Evolutionary conservation across 257 asterid genomes (phyloP), one percentile per base, ranked within the genome.

Genomic region (Solanum ahanhuiri): DNA sequence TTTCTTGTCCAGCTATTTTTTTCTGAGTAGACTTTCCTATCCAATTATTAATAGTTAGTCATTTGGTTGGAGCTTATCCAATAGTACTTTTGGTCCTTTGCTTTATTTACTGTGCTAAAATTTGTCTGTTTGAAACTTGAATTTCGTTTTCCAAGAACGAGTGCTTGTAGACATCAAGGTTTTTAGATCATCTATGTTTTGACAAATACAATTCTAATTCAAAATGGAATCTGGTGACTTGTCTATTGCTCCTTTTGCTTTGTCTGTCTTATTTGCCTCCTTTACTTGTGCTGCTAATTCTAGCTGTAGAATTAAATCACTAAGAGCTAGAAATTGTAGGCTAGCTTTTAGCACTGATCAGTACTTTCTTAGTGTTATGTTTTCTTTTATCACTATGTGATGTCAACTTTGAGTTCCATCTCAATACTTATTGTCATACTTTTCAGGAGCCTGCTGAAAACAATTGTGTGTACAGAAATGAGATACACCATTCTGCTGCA

Each of bases 401-500:
- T 25, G 81, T 30, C 57, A 73, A 60, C 54, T 81, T 51, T 83
- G 12, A 39, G 23, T 81, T 72, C 14, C 51, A 51, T 18, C 22
- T 70, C 23, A 54, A 54, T 69, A 6, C 30, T 20, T 9, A 48
- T 84, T 39, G 10, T 60, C n/a, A 41, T 75, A 45, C 41, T 66
- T 12, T 87, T 83, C 92, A 97, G 99, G 98, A 95, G 93, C 96
- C 84, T 89, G 98, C 99, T 58, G 98, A 94, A 81, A 93, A 92
- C 95, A 95, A 94, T 81, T 97, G 98, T 63, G 98, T 97, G 12
- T 97, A 94, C 88, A 88, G 96, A 89, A 97, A 95, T 77, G 98
- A 97, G 91, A 91, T 97, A 83, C 98, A 94, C 66, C 98, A 95
- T 89, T 87, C 98, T 72, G 98, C 89, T 41, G 97, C 96, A 11